phyloP scores from a whole-genome alignment of 2,329 filamentous ascomycete genomes.

The Fusarium longipes region DNA sequence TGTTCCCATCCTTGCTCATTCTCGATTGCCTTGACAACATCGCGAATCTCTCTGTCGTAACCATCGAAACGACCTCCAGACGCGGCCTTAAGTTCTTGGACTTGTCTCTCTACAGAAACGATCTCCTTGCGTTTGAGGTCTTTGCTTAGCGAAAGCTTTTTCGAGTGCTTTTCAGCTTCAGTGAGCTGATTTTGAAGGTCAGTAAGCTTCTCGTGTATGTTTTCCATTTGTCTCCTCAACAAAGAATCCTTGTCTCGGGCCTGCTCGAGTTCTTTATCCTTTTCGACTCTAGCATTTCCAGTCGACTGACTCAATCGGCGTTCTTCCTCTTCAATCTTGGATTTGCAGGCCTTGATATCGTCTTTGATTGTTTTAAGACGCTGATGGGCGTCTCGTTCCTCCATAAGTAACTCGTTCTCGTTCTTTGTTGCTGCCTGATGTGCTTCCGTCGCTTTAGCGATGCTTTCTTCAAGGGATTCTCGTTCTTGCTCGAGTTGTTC shows the following conservation, averaged over 20 bases:
- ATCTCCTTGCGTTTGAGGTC: slow-evolving; percentile 66
- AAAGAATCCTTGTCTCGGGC: slow-evolving; percentile 45
- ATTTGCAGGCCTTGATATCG: slow-evolving; percentile 58
- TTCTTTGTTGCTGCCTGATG: slow-evolving; percentile 65
- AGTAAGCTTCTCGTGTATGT: slow-evolving; percentile 48
- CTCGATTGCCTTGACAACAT: slow-evolving; percentile 75
- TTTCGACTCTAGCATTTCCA: slow-evolving; percentile 75
- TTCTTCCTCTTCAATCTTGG: slow-evolving; percentile 66
- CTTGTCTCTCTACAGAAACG: slow-evolving; percentile 57
- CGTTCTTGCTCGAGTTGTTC: slow-evolving; percentile 60
- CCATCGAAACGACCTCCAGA: slow-evolving; percentile 71
- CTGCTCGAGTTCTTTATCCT: slow-evolving; percentile 63
- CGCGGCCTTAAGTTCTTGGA: slow-evolving; percentile 63
- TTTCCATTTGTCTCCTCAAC: slow-evolving; percentile 45
- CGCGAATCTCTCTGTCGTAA: slow-evolving; percentile 71
- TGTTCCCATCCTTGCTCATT: slow-evolving; percentile 74
- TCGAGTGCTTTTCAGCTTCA: slow-evolving; percentile 48
- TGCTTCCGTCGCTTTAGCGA: slow-evolving; percentile 59
- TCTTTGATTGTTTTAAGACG: slow-evolving; percentile 66
- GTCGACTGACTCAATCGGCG: slow-evolving; percentile 73
- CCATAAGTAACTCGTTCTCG: slow-evolving; percentile 64
- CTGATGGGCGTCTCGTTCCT: slow-evolving; percentile 73
- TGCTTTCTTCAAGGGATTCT: slow-evolving; percentile 57
- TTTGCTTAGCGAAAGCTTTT: slow-evolving; percentile 49
- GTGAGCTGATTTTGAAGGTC: slow-evolving; percentile 50